phyloP scores from a whole-genome alignment of 768 basidiomycete species.

The Dioszegia hungarica region DNA sequence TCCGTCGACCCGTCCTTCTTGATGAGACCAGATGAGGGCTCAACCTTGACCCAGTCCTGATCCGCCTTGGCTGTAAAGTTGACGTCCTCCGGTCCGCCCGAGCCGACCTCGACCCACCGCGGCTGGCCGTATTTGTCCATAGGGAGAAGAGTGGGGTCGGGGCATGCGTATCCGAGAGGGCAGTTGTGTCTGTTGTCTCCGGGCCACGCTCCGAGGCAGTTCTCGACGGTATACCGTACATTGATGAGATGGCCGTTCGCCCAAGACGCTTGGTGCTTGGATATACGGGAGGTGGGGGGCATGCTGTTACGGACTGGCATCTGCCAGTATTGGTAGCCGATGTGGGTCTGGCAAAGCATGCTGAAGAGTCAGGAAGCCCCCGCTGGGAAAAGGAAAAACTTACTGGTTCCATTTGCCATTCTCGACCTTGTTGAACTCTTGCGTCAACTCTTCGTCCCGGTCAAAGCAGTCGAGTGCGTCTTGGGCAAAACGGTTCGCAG shows the following conservation, averaged over 20 bases:
- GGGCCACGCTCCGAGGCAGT: constrained; percentile 64
- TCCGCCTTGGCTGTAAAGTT: constrained; percentile 56
- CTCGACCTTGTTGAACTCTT: constrained; percentile 60
- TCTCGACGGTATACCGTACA: constrained; percentile 58
- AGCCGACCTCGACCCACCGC: constrained; percentile 61
- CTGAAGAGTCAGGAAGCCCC: not conserved
- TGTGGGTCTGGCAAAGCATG: constrained; percentile 54
- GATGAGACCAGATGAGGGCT: constrained; percentile 54
- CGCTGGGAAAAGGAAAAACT: not conserved
- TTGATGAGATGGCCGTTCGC: constrained; percentile 36
- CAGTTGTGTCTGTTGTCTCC: constrained; percentile 54
- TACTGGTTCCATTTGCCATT: constrained; percentile 55
- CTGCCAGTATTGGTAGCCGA: constrained; percentile 57
- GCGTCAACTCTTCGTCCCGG: constrained; percentile 60
- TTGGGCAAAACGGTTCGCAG: constrained; percentile 59
- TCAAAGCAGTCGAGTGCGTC: constrained; percentile 59
- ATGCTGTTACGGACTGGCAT: constrained; percentile 61
- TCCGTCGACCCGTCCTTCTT: constrained; percentile 52
- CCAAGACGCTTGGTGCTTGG: not conserved
- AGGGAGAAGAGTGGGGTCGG: constrained; percentile 51
- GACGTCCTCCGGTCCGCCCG: constrained; percentile 60
- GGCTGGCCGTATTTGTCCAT: constrained; percentile 59
- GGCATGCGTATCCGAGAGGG: constrained; percentile 56
- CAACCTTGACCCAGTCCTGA: constrained; percentile 57
- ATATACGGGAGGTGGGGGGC: constrained; percentile 29